phyloP scores from a whole-genome alignment of 306 rosid genomes.

The Castanea sativa region DNA sequence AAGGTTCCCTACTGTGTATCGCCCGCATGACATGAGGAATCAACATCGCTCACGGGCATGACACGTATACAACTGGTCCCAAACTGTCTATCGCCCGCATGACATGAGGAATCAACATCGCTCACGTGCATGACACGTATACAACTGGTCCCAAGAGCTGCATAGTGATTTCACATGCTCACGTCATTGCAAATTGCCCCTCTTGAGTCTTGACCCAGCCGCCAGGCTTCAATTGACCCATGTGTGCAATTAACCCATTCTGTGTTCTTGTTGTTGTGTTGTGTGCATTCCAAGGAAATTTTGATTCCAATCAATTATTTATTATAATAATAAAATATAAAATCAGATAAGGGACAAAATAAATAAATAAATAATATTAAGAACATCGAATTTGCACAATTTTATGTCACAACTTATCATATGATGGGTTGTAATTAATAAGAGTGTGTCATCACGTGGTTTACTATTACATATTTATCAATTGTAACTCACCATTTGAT shows the following conservation, averaged over 20 bases:
- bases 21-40: not conserved
- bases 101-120: not conserved
- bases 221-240: slow-evolving; percentile 63
- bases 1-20: too few relatives aligned
- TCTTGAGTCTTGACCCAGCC: slow-evolving; percentile 43
- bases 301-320: not conserved
- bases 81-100: not conserved
- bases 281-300: slow-evolving; percentile 5
- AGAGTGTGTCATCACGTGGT: too few relatives aligned
- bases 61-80: not conserved
- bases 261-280: not conserved
- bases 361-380: too few relatives aligned
- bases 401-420: too few relatives aligned
- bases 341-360: not conserved
- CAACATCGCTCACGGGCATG: not conserved
- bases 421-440: too few relatives aligned
- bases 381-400: too few relatives aligned
- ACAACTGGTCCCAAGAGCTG: not conserved
- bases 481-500: too few relatives aligned
- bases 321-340: not conserved
- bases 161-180: not conserved
- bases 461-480: too few relatives aligned
- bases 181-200: slow-evolving; percentile 17
- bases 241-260: slow-evolving; percentile 41
- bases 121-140: not conserved